Percentiles rank a stretch among this genome's conserved stretches.
These are phyloP conservation scores for Naganishia vishniacii DNA, from an alignment of 768 basidiomycete species.

Conservation along the genomic window DNA sequence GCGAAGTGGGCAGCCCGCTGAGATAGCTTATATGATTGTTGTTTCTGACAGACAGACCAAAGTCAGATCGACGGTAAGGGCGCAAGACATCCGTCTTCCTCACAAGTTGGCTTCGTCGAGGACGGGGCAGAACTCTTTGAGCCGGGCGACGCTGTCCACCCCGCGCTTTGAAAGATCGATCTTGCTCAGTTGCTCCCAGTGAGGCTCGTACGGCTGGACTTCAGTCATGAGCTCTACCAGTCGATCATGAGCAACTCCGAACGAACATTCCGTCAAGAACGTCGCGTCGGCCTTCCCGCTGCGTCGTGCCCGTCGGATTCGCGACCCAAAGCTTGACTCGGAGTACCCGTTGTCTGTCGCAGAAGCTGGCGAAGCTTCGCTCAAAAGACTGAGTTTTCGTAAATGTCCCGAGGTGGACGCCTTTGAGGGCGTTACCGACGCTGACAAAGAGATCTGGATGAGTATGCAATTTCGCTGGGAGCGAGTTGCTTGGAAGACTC, in stretches of 20 bases:
- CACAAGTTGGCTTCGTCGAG: slow-evolving; percentile 63
- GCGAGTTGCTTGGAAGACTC: slow-evolving; percentile 42
- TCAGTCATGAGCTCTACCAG: slow-evolving; percentile 90
- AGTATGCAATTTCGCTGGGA: neutral
- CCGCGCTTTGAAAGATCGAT: slow-evolving; percentile 71
- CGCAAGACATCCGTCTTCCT: slow-evolving; percentile 57
- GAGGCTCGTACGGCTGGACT: slow-evolving; percentile 85
- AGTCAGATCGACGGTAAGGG: too few relatives aligned
- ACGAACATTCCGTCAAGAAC: slow-evolving; percentile 93
- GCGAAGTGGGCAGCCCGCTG: slow-evolving; percentile 49
- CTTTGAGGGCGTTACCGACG: slow-evolving; percentile 47
- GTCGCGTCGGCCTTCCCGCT: slow-evolving; percentile 54
- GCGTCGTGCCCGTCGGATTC: slow-evolving; percentile 10
- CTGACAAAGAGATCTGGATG: slow-evolving; percentile 27
- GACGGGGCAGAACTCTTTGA: slow-evolving; percentile 83
- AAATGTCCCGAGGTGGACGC: slow-evolving; percentile 26
- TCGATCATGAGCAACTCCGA: slow-evolving; percentile 84
- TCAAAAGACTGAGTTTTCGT: slow-evolving; percentile 23
- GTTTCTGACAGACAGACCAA: slow-evolving; percentile 31
- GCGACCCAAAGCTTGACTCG: neutral
- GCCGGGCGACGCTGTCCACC: slow-evolving; percentile 71
- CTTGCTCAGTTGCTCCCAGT: slow-evolving; percentile 74
- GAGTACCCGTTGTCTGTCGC: neutral
- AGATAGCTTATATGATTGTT: slow-evolving; percentile 50
- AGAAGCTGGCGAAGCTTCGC: slow-evolving; percentile 22